phyloP scores from a whole-genome alignment of 179 eudicot species.

The Sideroxylon spinosum region DNA sequence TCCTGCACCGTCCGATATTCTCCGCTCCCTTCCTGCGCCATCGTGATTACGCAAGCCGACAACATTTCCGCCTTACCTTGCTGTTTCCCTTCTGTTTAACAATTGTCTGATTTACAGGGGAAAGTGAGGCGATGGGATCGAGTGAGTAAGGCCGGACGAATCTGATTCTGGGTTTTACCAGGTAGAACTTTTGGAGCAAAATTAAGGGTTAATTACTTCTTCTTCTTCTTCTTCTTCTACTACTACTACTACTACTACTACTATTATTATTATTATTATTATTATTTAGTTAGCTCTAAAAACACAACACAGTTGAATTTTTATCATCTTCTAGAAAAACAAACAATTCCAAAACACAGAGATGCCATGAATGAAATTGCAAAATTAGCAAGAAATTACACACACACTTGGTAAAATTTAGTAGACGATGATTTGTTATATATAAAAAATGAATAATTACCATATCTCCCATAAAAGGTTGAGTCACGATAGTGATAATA shows the following conservation, averaged over 20 bases:
- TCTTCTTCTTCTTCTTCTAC: too few relatives aligned
- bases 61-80: constrained; percentile 12
- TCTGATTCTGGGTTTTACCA: too few relatives aligned
- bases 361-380: neutral
- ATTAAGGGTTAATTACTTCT: too few relatives aligned
- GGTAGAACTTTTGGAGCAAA: too few relatives aligned
- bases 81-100: neutral
- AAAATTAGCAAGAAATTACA: neutral
- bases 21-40: constrained; percentile 36
- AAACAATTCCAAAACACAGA: neutral
- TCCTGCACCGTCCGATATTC: constrained; percentile 49
- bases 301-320: too few relatives aligned
- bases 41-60: constrained; percentile 39
- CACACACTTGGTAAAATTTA: neutral
- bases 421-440: neutral
- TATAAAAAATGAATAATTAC: neutral
- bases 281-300: too few relatives aligned
- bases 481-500: too few relatives aligned
- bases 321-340: neutral
- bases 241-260: too few relatives aligned
- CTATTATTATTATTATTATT: too few relatives aligned
- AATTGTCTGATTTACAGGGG: neutral
- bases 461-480: too few relatives aligned
- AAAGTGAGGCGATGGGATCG: neutral
- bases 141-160: too few relatives aligned